These are phyloP conservation scores for Cladorrhinum sp. DNA, from an alignment of 2,329 filamentous ascomycete genomes.

Conservation along the genomic window DNA sequence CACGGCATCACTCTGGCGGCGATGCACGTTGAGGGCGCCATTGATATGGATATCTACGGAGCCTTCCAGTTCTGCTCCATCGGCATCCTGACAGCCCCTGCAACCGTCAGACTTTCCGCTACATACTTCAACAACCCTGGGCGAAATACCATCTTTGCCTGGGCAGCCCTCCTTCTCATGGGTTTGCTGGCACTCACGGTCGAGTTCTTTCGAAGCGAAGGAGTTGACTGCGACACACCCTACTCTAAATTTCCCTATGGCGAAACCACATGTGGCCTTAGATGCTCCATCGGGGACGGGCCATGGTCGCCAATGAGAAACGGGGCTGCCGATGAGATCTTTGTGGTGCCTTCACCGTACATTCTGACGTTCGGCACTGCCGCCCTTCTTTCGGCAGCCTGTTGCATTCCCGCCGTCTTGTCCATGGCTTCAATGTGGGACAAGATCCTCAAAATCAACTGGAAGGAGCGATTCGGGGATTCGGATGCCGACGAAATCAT, in stretches of 20 bases:
- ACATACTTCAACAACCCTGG: constrained; percentile 65
- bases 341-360: constrained; percentile 57
- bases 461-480: constrained; percentile 45
- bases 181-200: constrained; percentile 60
- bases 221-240: constrained; percentile 42
- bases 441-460: constrained; percentile 62
- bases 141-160: constrained; percentile 64
- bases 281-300: constrained; percentile 43
- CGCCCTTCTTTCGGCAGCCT: constrained; percentile 60
- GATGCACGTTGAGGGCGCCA: constrained; percentile 59
- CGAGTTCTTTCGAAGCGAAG: constrained; percentile 58
- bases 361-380: constrained; percentile 56
- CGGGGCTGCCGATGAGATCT: constrained; percentile 58
- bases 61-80: constrained; percentile 67
- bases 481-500: constrained; percentile 41
- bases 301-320: constrained; percentile 55
- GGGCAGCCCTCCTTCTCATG: constrained; percentile 59
- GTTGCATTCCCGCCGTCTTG: constrained; percentile 62
- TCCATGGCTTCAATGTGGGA: constrained; percentile 61
- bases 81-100: constrained; percentile 61
- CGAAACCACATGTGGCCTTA: constrained; percentile 43
- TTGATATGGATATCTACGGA: constrained; percentile 67
- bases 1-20: constrained; percentile 61
- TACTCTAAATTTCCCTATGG: constrained; percentile 44
- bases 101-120: constrained; percentile 57